These are phyloP conservation scores for Galerina sulciceps DNA, from an alignment of 768 basidiomycete genomes.

Conservation along the genomic window DNA sequence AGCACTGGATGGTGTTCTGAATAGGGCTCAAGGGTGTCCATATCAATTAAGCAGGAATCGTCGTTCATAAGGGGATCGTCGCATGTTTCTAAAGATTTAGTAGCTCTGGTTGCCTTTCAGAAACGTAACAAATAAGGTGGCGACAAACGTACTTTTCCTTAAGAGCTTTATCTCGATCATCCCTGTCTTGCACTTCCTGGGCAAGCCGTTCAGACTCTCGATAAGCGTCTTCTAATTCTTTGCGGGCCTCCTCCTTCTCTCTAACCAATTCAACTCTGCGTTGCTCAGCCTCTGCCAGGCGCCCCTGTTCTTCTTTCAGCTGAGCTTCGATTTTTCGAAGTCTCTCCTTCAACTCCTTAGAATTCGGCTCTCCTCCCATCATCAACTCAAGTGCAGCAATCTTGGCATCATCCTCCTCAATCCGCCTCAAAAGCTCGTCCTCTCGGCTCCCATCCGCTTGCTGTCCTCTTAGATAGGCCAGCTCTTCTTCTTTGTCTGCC, in stretches of 20 bases:
- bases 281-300: slow-evolving; percentile 42
- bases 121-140: not conserved
- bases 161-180: slow-evolving; percentile 23
- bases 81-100: slow-evolving; percentile 20
- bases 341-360: slow-evolving; percentile 42
- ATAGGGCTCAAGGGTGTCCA: slow-evolving; percentile 23
- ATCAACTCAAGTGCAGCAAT: slow-evolving; percentile 59
- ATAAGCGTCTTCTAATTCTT: slow-evolving; percentile 44
- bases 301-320: slow-evolving; percentile 46
- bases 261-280: slow-evolving; percentile 48
- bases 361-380: slow-evolving; percentile 42
- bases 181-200: slow-evolving; percentile 25
- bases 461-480: slow-evolving; percentile 46
- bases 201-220: slow-evolving; percentile 32
- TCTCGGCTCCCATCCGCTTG: slow-evolving; percentile 55
- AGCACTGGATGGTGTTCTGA: not conserved
- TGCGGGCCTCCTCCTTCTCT: slow-evolving; percentile 57
- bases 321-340: slow-evolving; percentile 41
- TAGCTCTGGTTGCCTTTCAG: slow-evolving; percentile 12
- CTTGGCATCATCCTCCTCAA: slow-evolving; percentile 76
- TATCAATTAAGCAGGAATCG: slow-evolving; percentile 21
- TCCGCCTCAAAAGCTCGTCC: slow-evolving; percentile 61
- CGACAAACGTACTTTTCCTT: slow-evolving; percentile 20
- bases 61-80: slow-evolving; percentile 23
- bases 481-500: slow-evolving; percentile 64